phyloP scores from a whole-genome alignment of 2,329 filamentous ascomycete genomes.

The Bipolaris gigantea region DNA sequence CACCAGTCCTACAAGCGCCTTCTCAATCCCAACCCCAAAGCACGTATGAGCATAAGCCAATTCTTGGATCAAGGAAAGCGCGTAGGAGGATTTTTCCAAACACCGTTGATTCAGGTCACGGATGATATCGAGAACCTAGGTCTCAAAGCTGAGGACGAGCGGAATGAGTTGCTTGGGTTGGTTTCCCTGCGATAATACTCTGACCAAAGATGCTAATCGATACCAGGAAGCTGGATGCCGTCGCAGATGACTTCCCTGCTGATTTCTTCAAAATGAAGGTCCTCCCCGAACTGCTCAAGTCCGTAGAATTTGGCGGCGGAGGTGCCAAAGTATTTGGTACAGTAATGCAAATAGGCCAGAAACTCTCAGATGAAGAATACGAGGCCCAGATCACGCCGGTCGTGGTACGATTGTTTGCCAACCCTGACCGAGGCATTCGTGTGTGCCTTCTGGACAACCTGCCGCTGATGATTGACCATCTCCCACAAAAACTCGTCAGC shows the following conservation, averaged over 20 bases:
- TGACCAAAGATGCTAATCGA: constrained; percentile 11
- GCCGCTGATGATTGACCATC: constrained; percentile 84
- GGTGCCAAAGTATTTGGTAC: constrained; percentile 87
- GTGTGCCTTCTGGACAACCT: constrained; percentile 90
- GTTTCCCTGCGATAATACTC: neutral
- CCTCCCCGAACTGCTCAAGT: constrained; percentile 92
- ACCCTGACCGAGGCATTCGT: constrained; percentile 87
- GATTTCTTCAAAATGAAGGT: constrained; percentile 99
- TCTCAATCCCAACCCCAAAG: constrained; percentile 85
- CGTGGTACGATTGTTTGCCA: constrained; percentile 82
- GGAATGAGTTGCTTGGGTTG: constrained; percentile 78
- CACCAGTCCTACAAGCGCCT: constrained; percentile 88
- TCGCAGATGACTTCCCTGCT: constrained; percentile 93
- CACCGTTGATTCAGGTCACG: constrained; percentile 85
- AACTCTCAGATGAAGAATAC: constrained; percentile 88
- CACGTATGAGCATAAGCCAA: constrained; percentile 77
- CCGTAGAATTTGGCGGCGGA: constrained; percentile 96
- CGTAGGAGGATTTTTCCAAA: constrained; percentile 86
- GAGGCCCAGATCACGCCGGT: constrained; percentile 81
- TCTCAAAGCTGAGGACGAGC: constrained; percentile 80
- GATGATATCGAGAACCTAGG: constrained; percentile 92
- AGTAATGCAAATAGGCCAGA: constrained; percentile 87
- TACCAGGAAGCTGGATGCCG: constrained; percentile 71
- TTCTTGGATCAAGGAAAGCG: constrained; percentile 89
- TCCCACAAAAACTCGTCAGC: constrained; percentile 86